Percentiles rank a stretch among this genome's conserved stretches.
These are phyloP conservation scores for Paspalum notatum DNA, from an alignment of 176 grass and related monocot genomes.

Conservation along the genomic window DNA sequence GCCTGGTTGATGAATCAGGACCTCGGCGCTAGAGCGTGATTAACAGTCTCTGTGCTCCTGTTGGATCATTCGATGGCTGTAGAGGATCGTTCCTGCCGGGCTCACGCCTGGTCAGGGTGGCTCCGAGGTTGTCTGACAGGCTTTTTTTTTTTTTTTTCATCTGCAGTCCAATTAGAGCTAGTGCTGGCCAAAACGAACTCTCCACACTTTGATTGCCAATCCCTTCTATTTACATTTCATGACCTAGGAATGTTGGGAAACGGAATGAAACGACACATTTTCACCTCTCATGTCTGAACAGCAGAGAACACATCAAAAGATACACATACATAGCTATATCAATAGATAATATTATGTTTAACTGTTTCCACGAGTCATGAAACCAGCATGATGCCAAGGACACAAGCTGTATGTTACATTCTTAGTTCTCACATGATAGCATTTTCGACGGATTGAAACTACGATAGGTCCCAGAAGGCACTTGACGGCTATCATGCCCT, in stretches of 20 bases:
- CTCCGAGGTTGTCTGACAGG: not conserved
- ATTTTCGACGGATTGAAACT: conserved; percentile 55
- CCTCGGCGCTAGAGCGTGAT: conserved; percentile 15
- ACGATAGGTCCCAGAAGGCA: not conserved
- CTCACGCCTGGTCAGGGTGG: not conserved
- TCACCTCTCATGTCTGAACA: not conserved
- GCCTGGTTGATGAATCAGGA: conserved; percentile 4
- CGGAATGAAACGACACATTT: not conserved
- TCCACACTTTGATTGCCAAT: too few relatives aligned
- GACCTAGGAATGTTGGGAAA: not conserved
- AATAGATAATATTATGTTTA: conserved; percentile 33
- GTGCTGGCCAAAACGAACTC: too few relatives aligned
- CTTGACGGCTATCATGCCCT: conserved; percentile 38
- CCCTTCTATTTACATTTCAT: not conserved
- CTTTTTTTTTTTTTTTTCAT: not conserved
- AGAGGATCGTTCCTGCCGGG: conserved; percentile 22
- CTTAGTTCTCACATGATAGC: not conserved
- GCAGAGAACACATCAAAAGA: not conserved
- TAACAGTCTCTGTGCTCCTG: not conserved
- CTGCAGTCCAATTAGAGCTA: too few relatives aligned
- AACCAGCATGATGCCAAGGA: not conserved
- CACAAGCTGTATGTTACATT: conserved; percentile 19
- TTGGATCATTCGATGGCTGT: not conserved
- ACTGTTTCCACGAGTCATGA: not conserved
- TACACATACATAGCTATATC: not conserved